Evolutionary conservation across 257 asterid genomes (phyloP).

Genomic region (Fraxinus americana): DNA sequence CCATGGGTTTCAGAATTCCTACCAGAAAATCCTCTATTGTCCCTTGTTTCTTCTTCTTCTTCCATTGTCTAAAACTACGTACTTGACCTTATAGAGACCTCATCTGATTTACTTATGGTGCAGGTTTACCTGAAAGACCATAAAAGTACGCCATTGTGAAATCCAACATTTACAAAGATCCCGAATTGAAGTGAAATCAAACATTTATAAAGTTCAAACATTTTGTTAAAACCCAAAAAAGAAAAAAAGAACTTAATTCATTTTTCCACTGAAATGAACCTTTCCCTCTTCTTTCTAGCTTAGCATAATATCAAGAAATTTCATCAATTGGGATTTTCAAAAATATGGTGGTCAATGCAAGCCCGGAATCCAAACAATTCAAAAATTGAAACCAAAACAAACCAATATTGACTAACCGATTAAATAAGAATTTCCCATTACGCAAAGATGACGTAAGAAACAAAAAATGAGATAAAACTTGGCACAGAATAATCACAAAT

Average conservation of each 20-base stretch:
- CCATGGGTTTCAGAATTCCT: constrained; percentile 30
- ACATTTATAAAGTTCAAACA: constrained; percentile 1
- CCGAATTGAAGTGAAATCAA: neutral
- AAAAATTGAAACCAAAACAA: constrained; percentile 31
- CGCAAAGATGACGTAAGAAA: constrained; percentile 11
- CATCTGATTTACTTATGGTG: constrained; percentile 27
- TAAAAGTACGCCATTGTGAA: constrained; percentile 14
- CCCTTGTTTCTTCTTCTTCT: constrained; percentile 57
- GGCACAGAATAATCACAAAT: constrained; percentile 12
- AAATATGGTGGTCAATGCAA: constrained; percentile 20
- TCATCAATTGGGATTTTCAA: constrained; percentile 8
- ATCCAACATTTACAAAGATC: neutral
- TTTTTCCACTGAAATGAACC: constrained; percentile 5
- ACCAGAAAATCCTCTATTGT: constrained; percentile 38
- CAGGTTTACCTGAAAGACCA: constrained; percentile 36
- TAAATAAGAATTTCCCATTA: neutral
- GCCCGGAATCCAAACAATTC: constrained; percentile 20
- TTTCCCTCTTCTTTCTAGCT: neutral
- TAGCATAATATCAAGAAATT: constrained; percentile 9
- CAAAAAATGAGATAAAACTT: constrained; percentile 2
- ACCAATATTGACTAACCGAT: constrained; percentile 12
- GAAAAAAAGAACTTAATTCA: neutral
- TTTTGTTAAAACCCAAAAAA: constrained; percentile 11
- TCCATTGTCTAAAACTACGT: constrained; percentile 49
- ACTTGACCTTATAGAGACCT: constrained; percentile 24